Conservation (phyloP, 345 rosid genomes). For the Rhodamnia rubescens region DNA sequence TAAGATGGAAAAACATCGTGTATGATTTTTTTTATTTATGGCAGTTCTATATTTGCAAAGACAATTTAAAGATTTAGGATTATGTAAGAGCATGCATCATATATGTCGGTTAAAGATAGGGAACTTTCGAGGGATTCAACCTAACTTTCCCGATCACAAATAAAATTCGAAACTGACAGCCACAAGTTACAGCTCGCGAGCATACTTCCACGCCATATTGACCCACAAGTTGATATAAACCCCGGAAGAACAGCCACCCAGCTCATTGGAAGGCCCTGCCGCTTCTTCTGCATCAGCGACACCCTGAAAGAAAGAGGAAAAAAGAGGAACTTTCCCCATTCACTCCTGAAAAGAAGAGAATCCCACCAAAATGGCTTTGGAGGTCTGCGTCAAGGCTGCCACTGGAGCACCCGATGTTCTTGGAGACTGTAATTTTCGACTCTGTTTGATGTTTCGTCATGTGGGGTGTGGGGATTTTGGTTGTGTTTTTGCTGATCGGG, state of each 20-base stretch:
- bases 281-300: neutral
- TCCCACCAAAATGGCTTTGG: slow-evolving; percentile 38
- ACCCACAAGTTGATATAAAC: neutral
- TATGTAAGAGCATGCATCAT: neutral
- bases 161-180: neutral
- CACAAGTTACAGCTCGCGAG: neutral
- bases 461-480: neutral
- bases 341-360: neutral
- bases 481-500: neutral
- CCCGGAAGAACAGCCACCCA: neutral
- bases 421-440: neutral
- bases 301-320: neutral
- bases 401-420: slow-evolving; percentile 51
- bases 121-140: neutral
- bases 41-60: neutral
- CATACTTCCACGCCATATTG: neutral
- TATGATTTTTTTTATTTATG: neutral
- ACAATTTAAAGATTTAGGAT: neutral
- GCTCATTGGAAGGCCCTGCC: neutral
- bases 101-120: neutral
- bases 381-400: slow-evolving; percentile 84
- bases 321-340: neutral
- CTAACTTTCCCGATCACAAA: neutral
- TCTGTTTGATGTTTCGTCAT: neutral
- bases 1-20: neutral